These are phyloP conservation scores for Triangularia verruculosa DNA, from an alignment of 2,329 filamentous ascomycete species.

Conservation along the genomic window DNA sequence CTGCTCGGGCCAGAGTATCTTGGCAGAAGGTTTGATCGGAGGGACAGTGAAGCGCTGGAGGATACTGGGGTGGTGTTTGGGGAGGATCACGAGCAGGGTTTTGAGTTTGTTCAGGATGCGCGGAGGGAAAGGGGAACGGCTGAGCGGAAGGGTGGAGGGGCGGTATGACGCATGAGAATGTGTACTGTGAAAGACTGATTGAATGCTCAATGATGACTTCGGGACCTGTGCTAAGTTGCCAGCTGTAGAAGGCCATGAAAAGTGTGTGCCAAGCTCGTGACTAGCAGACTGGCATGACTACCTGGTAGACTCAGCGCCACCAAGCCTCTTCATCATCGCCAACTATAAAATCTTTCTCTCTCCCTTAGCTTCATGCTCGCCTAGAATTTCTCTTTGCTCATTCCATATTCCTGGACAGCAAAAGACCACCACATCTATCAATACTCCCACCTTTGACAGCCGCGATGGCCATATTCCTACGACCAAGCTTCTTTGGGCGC, in stretches of 20 bases:
- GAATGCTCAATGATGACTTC: too few relatives aligned
- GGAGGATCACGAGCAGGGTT: not conserved
- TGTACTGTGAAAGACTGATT: not conserved
- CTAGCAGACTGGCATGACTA: not conserved
- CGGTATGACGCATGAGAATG: not conserved
- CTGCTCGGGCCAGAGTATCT: conserved; percentile 59
- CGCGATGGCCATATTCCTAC: not conserved
- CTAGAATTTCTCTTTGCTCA: too few relatives aligned
- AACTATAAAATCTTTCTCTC: not conserved
- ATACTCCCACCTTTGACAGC: too few relatives aligned
- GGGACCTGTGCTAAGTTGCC: too few relatives aligned
- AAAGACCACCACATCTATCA: too few relatives aligned
- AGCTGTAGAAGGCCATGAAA: not conserved
- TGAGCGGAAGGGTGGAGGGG: not conserved
- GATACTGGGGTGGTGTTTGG: not conserved
- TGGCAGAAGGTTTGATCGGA: conserved; percentile 46
- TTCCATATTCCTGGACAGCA: too few relatives aligned
- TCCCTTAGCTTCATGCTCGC: too few relatives aligned
- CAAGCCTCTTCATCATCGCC: not conserved
- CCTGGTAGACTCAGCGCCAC: not conserved
- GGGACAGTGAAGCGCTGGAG: not conserved
- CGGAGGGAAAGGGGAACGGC: not conserved
- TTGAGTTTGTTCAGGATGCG: not conserved
- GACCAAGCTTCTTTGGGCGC: not conserved
- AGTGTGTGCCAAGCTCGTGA: not conserved